phyloP scores from a whole-genome alignment of 139 green algal species.

The Chlamydomonas urium region DNA sequence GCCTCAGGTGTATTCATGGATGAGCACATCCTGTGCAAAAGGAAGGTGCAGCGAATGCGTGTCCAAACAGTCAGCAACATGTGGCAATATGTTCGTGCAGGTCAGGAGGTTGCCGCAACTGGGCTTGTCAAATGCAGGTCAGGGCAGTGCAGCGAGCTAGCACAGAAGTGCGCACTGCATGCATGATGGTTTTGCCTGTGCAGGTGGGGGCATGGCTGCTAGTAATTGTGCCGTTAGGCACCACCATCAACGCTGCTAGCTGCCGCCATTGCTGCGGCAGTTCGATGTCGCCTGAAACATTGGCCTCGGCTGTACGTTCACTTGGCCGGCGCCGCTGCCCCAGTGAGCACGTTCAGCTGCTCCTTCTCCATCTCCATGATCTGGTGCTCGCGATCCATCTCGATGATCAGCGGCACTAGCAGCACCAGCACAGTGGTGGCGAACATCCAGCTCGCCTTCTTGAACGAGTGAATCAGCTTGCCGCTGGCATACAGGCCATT shows the following conservation, averaged over 20 bases:
- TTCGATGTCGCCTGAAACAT: too few relatives aligned
- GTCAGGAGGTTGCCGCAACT: too few relatives aligned
- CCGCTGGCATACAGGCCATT: slow-evolving; percentile 39
- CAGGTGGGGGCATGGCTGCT: too few relatives aligned
- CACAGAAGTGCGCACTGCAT: not conserved
- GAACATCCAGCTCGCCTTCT: slow-evolving; percentile 90
- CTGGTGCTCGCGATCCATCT: slow-evolving; percentile 94
- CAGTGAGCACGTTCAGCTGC: slow-evolving; percentile 63
- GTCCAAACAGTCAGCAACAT: too few relatives aligned
- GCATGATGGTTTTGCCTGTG: too few relatives aligned
- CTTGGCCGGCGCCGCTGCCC: slow-evolving; percentile 8
- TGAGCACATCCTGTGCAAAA: too few relatives aligned
- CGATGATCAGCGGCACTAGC: slow-evolving; percentile 91
- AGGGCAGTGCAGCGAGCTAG: not conserved
- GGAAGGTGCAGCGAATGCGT: too few relatives aligned
- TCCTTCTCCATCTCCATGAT: slow-evolving; percentile 78
- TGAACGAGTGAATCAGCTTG: slow-evolving; percentile 60
- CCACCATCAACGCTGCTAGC: not conserved
- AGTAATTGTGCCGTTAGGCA: not conserved
- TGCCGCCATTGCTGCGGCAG: not conserved
- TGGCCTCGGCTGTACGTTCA: too few relatives aligned
- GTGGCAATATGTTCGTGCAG: too few relatives aligned
- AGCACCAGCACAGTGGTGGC: slow-evolving; percentile 84
- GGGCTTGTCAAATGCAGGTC: too few relatives aligned
- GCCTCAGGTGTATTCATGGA: too few relatives aligned